phyloP scores from a whole-genome alignment of 257 asterid species.

The Perilla frutescens region DNA sequence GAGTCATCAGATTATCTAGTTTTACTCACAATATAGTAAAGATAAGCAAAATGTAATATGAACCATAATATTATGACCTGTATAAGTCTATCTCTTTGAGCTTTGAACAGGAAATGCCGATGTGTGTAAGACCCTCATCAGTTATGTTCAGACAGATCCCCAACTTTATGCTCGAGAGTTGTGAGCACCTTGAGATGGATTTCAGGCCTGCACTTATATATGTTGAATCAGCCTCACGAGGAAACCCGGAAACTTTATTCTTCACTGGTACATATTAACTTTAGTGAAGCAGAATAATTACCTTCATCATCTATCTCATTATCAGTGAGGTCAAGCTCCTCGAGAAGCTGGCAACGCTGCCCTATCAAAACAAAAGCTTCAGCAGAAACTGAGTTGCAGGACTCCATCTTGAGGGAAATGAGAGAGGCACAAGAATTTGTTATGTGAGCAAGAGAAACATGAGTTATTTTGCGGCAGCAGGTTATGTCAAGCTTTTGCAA shows the following conservation, averaged over 20 bases:
- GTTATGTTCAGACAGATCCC: constrained; percentile 77
- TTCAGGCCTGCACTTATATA: constrained; percentile 57
- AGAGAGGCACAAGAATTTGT: constrained; percentile 74
- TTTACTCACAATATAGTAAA: too few relatives aligned
- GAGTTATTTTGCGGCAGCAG: constrained; percentile 82
- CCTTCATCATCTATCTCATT: constrained; percentile 89
- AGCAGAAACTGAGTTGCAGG: constrained; percentile 60
- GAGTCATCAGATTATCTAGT: too few relatives aligned
- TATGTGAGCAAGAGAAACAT: constrained; percentile 62
- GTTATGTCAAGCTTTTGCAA: constrained; percentile 81
- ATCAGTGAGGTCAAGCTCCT: constrained; percentile 91
- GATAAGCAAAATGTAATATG: neutral
- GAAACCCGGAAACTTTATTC: too few relatives aligned
- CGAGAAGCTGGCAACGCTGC: constrained; percentile 68
- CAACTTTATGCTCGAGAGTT: constrained; percentile 65
- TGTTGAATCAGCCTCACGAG: constrained; percentile 50
- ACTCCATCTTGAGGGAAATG: constrained; percentile 85
- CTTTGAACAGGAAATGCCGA: constrained; percentile 68
- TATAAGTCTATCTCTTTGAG: constrained; percentile 84
- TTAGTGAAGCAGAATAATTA: constrained; percentile 31
- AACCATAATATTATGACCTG: constrained; percentile 49
- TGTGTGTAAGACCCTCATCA: constrained; percentile 68
- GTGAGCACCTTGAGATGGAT: constrained; percentile 72
- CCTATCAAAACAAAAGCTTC: constrained; percentile 82
- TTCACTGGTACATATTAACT: too few relatives aligned